Conservation (phyloP, 306 rosid genomes). For the Glycine soja region DNA sequence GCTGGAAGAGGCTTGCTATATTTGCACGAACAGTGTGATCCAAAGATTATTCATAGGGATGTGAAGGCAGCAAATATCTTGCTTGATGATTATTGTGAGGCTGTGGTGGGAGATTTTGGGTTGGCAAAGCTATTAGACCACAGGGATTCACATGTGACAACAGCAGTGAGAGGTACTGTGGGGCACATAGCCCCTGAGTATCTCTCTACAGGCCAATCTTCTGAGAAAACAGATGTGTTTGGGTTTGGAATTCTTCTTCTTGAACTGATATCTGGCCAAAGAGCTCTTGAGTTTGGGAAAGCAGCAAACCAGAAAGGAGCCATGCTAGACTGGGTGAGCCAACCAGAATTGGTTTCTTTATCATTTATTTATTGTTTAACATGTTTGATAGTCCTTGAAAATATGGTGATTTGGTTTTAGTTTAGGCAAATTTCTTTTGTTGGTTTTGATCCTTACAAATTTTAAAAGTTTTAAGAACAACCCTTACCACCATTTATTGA, state of each 20-base stretch:
- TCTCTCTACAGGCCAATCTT: conserved; percentile 97
- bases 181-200: conserved; percentile 99
- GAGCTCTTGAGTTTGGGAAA: conserved; percentile 93
- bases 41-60: conserved; percentile 96
- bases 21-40: conserved; percentile 99
- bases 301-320: conserved; percentile 92
- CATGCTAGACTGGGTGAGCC: conserved; percentile 92
- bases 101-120: conserved; percentile 98
- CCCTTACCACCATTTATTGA: background rate
- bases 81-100: conserved; percentile 90
- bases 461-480: background rate
- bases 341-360: conserved; percentile 9
- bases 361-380: background rate
- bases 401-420: background rate
- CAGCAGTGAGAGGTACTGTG: conserved; percentile 97
- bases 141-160: conserved; percentile 91
- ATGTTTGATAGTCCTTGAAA: background rate
- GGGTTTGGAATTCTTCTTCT: conserved; percentile 96
- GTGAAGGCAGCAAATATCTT: conserved; percentile 96
- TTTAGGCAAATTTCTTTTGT: background rate
- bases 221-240: conserved; percentile 97
- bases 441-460: background rate
- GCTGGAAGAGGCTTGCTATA: conserved; percentile 90
- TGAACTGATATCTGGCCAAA: conserved; percentile 89
- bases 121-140: conserved; percentile 93